A percentile compares a stretch with the other conserved stretches of the same genome.
These are phyloP conservation scores for Colletotrichum nymphaeae DNA, from an alignment of 2,329 filamentous ascomycete species.

Conservation along the genomic window DNA sequence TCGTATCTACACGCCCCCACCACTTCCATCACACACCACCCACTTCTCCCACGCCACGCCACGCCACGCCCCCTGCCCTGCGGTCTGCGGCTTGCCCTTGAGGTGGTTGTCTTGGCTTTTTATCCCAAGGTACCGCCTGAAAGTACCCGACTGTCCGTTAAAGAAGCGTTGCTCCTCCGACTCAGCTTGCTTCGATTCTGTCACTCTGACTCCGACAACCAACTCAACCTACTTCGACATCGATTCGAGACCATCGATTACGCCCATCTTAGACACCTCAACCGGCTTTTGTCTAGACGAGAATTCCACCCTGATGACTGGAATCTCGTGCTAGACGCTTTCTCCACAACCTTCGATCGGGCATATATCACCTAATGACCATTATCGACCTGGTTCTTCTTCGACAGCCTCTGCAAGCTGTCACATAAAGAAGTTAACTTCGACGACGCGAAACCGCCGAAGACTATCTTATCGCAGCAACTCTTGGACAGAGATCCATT, in stretches of 20 bases:
- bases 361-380: slow-evolving; percentile 25
- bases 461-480: neutral
- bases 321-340: slow-evolving; percentile 22
- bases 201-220: neutral
- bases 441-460: slow-evolving; percentile 2
- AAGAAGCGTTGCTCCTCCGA: slow-evolving; percentile 35
- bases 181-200: neutral
- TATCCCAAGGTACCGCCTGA: slow-evolving; percentile 15
- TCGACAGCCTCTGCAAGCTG: slow-evolving; percentile 33
- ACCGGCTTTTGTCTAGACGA: slow-evolving; percentile 5
- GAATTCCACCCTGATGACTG: slow-evolving; percentile 22
- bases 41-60: slow-evolving; percentile 15
- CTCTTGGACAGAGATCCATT: neutral
- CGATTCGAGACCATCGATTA: neutral
- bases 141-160: slow-evolving; percentile 29
- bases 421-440: slow-evolving; percentile 25
- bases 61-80: slow-evolving; percentile 25
- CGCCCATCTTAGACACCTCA: neutral
- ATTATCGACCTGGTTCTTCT: slow-evolving; percentile 30
- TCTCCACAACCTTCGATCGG: slow-evolving; percentile 1
- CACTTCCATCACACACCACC: neutral
- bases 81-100: slow-evolving; percentile 3
- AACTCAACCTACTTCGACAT: slow-evolving; percentile 1
- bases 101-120: slow-evolving; percentile 4
- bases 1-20: neutral